Evolutionary conservation across 192 early-diverging fungal species (phyloP), one percentile per base, ranked within the genome.

Genomic region (Coemansia reversa): DNA sequence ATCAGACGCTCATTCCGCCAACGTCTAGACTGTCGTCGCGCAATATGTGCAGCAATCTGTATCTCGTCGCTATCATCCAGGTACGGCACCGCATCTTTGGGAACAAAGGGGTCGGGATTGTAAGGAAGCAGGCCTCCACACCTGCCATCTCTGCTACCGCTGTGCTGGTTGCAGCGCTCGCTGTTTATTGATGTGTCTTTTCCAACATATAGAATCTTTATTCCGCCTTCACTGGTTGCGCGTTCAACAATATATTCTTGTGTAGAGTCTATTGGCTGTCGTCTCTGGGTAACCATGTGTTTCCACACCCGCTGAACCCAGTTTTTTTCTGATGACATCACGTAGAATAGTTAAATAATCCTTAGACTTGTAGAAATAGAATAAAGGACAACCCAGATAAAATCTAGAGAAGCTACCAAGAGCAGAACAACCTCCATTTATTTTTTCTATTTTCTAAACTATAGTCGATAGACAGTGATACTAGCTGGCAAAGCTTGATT

Each of bases 21-120:
- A 32, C 3, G 30, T 7, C 30, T 49, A 32, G 73, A 69, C 50
- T 65, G 63, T 30, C 52, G 63, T 5, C 76, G 70, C 7, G 72
- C 60, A 28, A 79, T 58, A 16, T 69, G 60, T 4, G 70, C 76
- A 2, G 71, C 70, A 16, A 79, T 65, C 28, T 61, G 19, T 29
- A 69, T 64, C 19, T 79, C 72, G 54, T 79, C 55, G 35, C 62
- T 54, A n/a, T 79, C 76, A 45, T 79, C 71, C 19, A 79, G 28
- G 28, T 70, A 79, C 12, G 76, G 71, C 35, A 79, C 71, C 2
- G 64, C 52, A 24, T 70, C 52, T 20, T 69, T 70, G 2, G 60
- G 60, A 2, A 62, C 50, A 52, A 25, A 52, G 5, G 60, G 60
- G 19, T 52, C 50, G 25, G 48, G 25, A 7, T 27, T 22, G 30